Evolutionary conservation across 2,329 filamentous ascomycete genomes (phyloP).

Genomic region (Aspergillus sergii): DNA sequence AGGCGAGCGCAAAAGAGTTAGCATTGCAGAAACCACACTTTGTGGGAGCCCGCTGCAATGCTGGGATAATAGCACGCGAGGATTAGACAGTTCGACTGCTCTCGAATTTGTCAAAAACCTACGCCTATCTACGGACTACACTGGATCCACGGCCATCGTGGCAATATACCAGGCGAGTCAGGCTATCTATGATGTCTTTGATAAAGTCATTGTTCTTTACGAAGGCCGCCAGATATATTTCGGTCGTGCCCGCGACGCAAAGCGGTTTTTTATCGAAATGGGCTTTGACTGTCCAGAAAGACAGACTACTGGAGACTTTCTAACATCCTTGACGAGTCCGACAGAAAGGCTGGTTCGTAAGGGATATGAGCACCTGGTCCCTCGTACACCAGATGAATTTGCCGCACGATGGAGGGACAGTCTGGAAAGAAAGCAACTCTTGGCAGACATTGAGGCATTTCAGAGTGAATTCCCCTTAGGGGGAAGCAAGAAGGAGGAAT

Average conservation of each 20-base stretch:
- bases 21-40: slow-evolving; percentile 56
- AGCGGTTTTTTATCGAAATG: slow-evolving; percentile 66
- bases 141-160: slow-evolving; percentile 51
- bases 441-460: slow-evolving; percentile 44
- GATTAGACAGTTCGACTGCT: slow-evolving; percentile 56
- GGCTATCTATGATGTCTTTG: slow-evolving; percentile 60
- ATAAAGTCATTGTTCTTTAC: slow-evolving; percentile 71
- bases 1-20: slow-evolving; percentile 62
- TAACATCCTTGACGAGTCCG: slow-evolving; percentile 69
- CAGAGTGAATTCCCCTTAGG: slow-evolving; percentile 39
- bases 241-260: slow-evolving; percentile 62
- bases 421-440: slow-evolving; percentile 44
- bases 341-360: slow-evolving; percentile 56
- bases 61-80: slow-evolving; percentile 52
- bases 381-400: slow-evolving; percentile 71
- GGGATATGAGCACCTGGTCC: slow-evolving; percentile 64
- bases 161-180: slow-evolving; percentile 57
- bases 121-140: slow-evolving; percentile 50
- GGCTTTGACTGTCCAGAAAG: slow-evolving; percentile 69
- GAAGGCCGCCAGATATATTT: slow-evolving; percentile 77
- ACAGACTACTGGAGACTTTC: slow-evolving; percentile 70
- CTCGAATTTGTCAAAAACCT: slow-evolving; percentile 57
- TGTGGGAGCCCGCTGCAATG: slow-evolving; percentile 49
- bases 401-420: slow-evolving; percentile 57
- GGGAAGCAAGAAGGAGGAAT: slow-evolving; percentile 38